phyloP scores from a whole-genome alignment of 495 filamentous ascomycete species.

The Aspergillus hancockii region DNA sequence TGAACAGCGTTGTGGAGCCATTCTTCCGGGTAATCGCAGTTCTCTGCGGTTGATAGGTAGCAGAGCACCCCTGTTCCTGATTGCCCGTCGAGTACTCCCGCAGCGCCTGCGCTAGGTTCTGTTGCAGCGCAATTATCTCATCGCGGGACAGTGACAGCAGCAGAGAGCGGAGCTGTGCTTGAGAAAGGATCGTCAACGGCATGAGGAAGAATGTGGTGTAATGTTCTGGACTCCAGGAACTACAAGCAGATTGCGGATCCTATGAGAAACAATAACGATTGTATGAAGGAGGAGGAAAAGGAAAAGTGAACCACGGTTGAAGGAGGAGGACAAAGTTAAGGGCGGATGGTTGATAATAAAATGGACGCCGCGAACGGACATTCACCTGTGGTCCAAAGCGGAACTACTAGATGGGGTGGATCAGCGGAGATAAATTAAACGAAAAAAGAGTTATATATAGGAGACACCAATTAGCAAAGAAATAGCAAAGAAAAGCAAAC shows the following conservation, averaged over 20 bases:
- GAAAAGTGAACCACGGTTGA: neutral
- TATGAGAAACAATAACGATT: neutral
- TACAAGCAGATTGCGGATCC: neutral
- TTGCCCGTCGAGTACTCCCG: slow-evolving; percentile 79
- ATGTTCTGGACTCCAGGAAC: neutral
- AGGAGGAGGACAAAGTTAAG: neutral
- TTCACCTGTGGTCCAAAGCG: neutral
- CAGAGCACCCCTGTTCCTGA: slow-evolving; percentile 56
- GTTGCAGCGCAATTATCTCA: slow-evolving; percentile 66
- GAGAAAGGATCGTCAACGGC: slow-evolving; percentile 76
- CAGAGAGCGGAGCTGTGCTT: slow-evolving; percentile 65
- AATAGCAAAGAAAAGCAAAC: slow-evolving; percentile 7
- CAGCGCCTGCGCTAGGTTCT: slow-evolving; percentile 69
- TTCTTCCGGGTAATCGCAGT: slow-evolving; percentile 67
- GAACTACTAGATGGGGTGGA: neutral
- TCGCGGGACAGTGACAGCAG: slow-evolving; percentile 70
- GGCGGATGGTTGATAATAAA: neutral
- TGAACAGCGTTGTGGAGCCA: slow-evolving; percentile 84
- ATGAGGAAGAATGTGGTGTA: slow-evolving; percentile 41
- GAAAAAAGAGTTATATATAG: neutral
- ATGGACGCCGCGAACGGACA: neutral
- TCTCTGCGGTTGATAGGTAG: slow-evolving; percentile 74
- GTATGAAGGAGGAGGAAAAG: neutral
- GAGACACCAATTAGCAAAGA: neutral
- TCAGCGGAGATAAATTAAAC: neutral